Base-by-base conservation (phyloP, 352 stramenopile species). In the Thalassiosira hispida region DNA sequence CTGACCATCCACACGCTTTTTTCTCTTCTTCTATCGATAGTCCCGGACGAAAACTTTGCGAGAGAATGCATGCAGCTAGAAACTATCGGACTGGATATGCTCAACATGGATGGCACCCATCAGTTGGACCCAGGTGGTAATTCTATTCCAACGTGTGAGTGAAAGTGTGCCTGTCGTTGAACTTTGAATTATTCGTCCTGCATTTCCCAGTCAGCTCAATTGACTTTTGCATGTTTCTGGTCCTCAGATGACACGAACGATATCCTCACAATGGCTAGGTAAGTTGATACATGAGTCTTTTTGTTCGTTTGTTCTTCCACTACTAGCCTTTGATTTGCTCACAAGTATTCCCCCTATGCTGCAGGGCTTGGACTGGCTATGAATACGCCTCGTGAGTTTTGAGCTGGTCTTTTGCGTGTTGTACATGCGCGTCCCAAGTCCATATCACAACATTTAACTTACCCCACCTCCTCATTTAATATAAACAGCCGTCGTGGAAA, bases 351-450 rank as follows among this genome's bases (percentile, higher is more conserved):
- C 35, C 35, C 12, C 12, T 42, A 12, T 42, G 35, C n/a, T n/a
- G n/a, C n/a, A n/a, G 87, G n/a, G 78, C 44, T 8, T 93, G 87
- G 87, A 93, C 87, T 56, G 87, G 85, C 6, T 90, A 91, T 63
- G 69, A 85, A 9, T 23, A 29, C 0, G 56, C 63, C 29, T 6
- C 23, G 62, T 71, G 52, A 71, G 62, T n/a, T n/a, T n/a, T n/a
- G n/a, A n/a, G n/a, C n/a, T n/a, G n/a, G n/a, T n/a, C n/a, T n/a
- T n/a, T n/a, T n/a, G n/a, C n/a, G n/a, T n/a, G n/a, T n/a, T n/a
- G n/a, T n/a, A n/a, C n/a, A n/a, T n/a, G n/a, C n/a, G n/a, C n/a
- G n/a, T n/a, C n/a, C n/a, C n/a, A n/a, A n/a, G n/a, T n/a, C n/a
- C n/a, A n/a, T n/a, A n/a, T n/a, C n/a, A n/a, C n/a, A n/a, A n/a